phyloP scores from a whole-genome alignment of 208 protist genomes.

The Crithidia bombi region DNA sequence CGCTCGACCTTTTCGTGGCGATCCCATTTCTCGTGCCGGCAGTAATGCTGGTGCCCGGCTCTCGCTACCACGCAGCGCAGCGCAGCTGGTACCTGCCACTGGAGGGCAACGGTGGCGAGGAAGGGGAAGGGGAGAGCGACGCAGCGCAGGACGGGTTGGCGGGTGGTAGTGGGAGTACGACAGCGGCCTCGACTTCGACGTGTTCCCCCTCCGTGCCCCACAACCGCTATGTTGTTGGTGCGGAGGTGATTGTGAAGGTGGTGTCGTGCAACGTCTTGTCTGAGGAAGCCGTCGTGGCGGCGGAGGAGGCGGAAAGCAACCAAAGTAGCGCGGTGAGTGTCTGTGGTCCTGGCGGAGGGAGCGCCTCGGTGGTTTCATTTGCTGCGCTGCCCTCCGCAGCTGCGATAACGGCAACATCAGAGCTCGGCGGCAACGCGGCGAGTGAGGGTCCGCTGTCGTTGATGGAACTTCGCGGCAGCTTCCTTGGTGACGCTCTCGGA shows the following conservation, averaged over 20 bases:
- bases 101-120: constrained; percentile 61
- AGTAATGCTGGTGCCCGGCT: constrained; percentile 54
- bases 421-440: background rate
- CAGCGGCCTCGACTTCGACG: background rate
- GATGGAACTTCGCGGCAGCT: constrained; percentile 78
- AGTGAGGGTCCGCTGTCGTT: constrained; percentile 12
- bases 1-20: constrained; percentile 64
- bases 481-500: constrained; percentile 73
- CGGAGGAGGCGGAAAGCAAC: constrained; percentile 14
- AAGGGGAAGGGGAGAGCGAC: background rate
- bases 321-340: background rate
- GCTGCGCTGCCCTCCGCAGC: constrained; percentile 1
- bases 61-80: constrained; percentile 46
- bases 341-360: constrained; percentile 14
- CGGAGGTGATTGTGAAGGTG: constrained; percentile 76
- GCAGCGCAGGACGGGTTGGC: background rate
- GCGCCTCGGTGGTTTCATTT: constrained; percentile 4
- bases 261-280: constrained; percentile 49
- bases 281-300: constrained; percentile 14
- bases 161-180: no score
- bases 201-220: constrained; percentile 12
- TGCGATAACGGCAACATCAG: background rate
- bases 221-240: constrained; percentile 71
- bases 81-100: constrained; percentile 64
- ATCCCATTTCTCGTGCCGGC: constrained; percentile 70